Base-by-base conservation (phyloP, 176 grass and related monocot genomes). In the Oryza longistaminata region DNA sequence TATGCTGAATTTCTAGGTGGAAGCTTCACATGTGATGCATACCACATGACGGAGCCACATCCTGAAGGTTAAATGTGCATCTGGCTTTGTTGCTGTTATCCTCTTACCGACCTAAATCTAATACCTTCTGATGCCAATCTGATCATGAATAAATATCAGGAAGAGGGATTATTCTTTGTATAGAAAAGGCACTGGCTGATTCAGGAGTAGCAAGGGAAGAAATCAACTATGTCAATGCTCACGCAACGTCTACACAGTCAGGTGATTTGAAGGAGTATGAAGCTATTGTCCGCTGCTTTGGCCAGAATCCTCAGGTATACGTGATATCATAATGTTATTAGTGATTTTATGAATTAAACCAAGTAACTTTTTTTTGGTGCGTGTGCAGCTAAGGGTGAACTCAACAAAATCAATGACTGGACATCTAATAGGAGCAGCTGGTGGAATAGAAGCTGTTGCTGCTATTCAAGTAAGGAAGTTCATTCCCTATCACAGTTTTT, bases 331-430 rank as follows among this genome's bases (percentile, higher is more conserved):
- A 45, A 79, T 71, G 74, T 9, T 40, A 45, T 10, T 21, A 72
- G 17, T 37, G 48, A 37, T 75, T 81, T 74, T 29, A 16, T 81
- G 19, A 71, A 75, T 11, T 35, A 81, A 74, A 79, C 55, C 29
- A 55, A 88, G 24, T 58, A 74, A 31, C n/a, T n/a, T n/a, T n/a
- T n/a, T n/a, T n/a, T n/a, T 31, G 29, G 29, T n/a, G 7, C 0
- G 6, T 8, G 26, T 86, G 76, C 83, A 99, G 96, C 81, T 99
- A 50, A 91, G 84, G 87, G 90, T 99, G 75, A 99, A 99, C 85
- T 96, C 97, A 42, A 99, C 96, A 29, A 99, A 99, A 89, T 99
- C 96, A 68, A 94, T 99, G 96, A 96, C 88, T 69, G 96, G 96
- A 7, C 93, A 99, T 92, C 90, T 96, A 64, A 90, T 99, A 82